Evolutionary conservation across 2,329 filamentous ascomycete species (phyloP), one percentile per base, ranked within the genome.

Genomic region (Ciborinia camelliae): DNA sequence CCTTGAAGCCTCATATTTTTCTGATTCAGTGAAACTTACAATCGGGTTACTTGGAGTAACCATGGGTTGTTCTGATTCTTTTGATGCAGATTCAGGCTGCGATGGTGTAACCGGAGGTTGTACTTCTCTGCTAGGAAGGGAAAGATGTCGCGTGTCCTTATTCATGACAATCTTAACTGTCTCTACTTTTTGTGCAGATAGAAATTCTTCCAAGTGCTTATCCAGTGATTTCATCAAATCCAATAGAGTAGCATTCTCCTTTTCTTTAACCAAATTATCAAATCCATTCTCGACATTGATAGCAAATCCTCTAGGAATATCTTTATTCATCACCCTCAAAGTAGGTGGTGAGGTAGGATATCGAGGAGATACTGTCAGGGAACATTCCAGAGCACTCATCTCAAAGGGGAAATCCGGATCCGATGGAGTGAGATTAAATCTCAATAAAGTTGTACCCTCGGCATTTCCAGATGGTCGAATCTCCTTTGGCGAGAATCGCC

Each of bases 331-430:
- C 59, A 94, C 84, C 23, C 81, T 81, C 62, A 95, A 78, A 20
- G 77, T 79, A 45, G 90, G 86, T 35, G 78, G 78, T 50, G 77
- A 76, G 47, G 78, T 76, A 23, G 90, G 90, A 75, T 90, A 94
- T 23, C 76, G 76, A 12, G 73, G 74, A 1, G 91, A 90, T 26
- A 95, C 81, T 59, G 79, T 81, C 45, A 95, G 77, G 51, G 85
- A 80, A 74, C 90, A 93, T 48, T 90, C 81, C 39, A 95, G 79
- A 47, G 83, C 79, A 32, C 86, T 82, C 73, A 94, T 79, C 67
- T 92, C 89, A 75, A 91, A 94, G 0, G 91, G 89, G 71, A 95
- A 94, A 73, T 95, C 91, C 0, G 91, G 91, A 73, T 95, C 91
- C 7, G 90, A 92, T 6, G 91, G 91, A 15, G 77, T 78, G 67